Conservation (phyloP, 225 moss, liverwort and hornwort species). For the Straminergon stramineum region DNA sequence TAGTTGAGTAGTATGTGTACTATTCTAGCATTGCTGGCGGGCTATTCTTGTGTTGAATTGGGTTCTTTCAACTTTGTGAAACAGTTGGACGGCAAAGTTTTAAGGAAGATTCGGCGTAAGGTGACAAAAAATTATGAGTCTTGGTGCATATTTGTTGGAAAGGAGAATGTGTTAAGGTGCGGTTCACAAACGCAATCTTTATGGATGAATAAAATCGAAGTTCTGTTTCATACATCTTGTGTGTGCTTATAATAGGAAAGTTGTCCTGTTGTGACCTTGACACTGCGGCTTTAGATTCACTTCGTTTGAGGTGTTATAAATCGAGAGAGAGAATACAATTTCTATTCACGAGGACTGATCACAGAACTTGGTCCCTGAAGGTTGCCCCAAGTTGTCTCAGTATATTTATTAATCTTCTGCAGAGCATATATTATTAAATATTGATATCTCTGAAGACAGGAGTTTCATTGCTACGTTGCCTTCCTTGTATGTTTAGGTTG, state of each 20-base stretch:
- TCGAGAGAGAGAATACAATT: not conserved
- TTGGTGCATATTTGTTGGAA: slow-evolving; percentile 78
- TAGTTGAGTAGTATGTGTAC: not conserved
- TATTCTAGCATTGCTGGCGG: not conserved
- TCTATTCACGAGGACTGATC: not conserved
- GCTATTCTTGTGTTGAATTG: not conserved
- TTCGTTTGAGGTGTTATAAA: not conserved
- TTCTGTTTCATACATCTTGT: not conserved
- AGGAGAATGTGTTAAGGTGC: slow-evolving; percentile 50
- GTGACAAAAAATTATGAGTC: slow-evolving; percentile 81
- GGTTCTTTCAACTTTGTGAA: slow-evolving; percentile 7
- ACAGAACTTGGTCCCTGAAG: not conserved
- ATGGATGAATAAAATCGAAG: not conserved
- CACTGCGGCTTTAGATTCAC: not conserved
- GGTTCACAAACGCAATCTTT: not conserved
- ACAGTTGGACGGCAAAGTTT: slow-evolving; percentile 66
- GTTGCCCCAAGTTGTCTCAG: not conserved
- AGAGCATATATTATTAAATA: not conserved
- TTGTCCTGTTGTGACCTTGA: not conserved
- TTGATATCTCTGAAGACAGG: not conserved
- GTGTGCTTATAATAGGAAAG: not conserved
- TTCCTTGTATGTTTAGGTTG: slow-evolving; percentile 41
- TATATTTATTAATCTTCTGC: not conserved
- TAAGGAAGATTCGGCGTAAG: slow-evolving; percentile 66
- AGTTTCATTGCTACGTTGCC: not conserved